Evolutionary conservation across 1,139 yeast species (phyloP), one percentile per base, ranked within the genome.

Genomic region (Fermentozyma sake): DNA sequence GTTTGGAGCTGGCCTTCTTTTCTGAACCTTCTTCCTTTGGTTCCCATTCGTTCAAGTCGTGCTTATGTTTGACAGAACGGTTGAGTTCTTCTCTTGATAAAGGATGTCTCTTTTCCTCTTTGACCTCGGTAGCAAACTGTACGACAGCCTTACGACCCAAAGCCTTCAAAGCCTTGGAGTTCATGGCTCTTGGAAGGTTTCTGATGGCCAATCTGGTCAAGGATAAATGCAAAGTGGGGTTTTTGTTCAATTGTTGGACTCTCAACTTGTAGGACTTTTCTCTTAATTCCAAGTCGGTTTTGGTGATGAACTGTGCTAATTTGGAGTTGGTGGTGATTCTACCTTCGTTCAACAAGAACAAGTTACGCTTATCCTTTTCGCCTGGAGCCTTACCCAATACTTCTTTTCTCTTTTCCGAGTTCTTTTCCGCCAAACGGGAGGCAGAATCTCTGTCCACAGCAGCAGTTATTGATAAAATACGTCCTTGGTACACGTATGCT

Each of bases 91-190:
- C 99, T 54, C 85, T 85, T 16, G 89, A 80, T 30, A 91, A 65
- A 10, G 95, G 85, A 46, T 85, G 95, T 58, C 99, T 76, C 35
- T 64, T 58, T 7, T 67, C 79, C 22, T 76, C 73, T 44, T 74
- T 81, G 5, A 83, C 96, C 50, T 89, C 96, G 18, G 76, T 83
- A n/a, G 97, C 97, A 63, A 91, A 91, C 45, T 83, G 83, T 16
- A 91, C 96, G 31, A 91, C 87, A 0, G 96, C 97, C 53, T 85
- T 85, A 58, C 98, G 79, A 21, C 94, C 96, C 31, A 91, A 67
- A 2, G 95, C 95, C 52, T 91, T 91, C 46, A 91, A 68, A 0
- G 95, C 79, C 53, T 84, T 85, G 36, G 83, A 84, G 37, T 74
- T 82, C 93, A 91, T 79, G 13, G 94, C 79, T 55, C 97, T 76